Evolutionary conservation across 2,329 filamentous ascomycete species (phyloP), one percentile per base, ranked within the genome.

Genomic region (Lecanicillium sp.): DNA sequence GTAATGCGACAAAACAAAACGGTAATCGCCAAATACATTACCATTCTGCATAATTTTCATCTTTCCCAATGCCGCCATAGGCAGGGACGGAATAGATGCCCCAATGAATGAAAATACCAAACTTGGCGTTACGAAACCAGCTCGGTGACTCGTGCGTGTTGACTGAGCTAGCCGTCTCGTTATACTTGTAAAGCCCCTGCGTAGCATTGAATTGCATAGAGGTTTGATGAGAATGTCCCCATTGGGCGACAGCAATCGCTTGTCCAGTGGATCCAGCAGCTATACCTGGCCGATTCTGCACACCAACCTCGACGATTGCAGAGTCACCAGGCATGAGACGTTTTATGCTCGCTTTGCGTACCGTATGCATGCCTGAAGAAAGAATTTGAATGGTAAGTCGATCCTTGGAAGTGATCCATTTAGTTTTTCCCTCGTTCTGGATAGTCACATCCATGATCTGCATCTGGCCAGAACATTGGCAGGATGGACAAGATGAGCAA

Each of bases 31-130:
- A 6, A 10, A 14, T 8, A 10, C 8, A 7, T 4, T 8, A 64
- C 61, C 62, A 66, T 42, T 67, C 63, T 1, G 61, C 60, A 35
- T 66, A 66, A 22, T 54, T 59, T 44, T 66, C 62, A 33, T 63
- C 45, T 1, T 53, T 50, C 5, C 53, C 51, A 5, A 55, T 55
- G 43, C 63, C 63, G 2, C 73, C 74, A 70, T 72, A 78, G 4
- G 66, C 72, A 0, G 74, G 68, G 1, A 77, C 72, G 0, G 70
- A 53, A 44, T 75, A 78, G 0, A 66, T 58, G 1, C 74, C 73
- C 71, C 74, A 79, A 42, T 78, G 74, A 25, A 78, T 71, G 49
- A 79, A 78, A 19, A 78, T 77, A 0, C 74, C 74, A 44, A 62
- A 78, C 43, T 79, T 78, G 17, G 61, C 67, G 28, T 67, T 60